Conservation (phyloP, 2,329 filamentous ascomycete genomes). For the Apiospora hydei region DNA sequence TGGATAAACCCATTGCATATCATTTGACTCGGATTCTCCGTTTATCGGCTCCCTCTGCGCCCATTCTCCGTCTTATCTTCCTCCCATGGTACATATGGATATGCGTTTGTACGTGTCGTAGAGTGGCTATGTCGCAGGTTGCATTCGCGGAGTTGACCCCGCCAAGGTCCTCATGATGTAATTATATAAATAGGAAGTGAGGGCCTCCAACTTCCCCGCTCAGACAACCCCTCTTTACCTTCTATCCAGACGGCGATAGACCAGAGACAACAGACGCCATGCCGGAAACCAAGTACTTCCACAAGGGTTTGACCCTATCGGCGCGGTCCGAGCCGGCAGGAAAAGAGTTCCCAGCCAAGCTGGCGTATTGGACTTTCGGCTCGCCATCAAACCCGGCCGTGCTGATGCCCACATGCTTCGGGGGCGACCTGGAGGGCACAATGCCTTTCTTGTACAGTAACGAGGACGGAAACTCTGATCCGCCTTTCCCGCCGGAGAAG, state of each 20-base stretch:
- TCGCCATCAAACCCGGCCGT: constrained; percentile 23
- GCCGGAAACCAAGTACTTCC: constrained; percentile 20
- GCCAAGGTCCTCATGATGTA: constrained; percentile 5
- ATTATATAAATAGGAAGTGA: background rate
- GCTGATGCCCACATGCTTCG: constrained; percentile 24
- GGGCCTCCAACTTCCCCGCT: constrained; percentile 10
- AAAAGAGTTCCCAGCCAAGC: constrained; percentile 10
- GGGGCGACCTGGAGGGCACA: constrained; percentile 20
- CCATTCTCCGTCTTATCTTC: background rate
- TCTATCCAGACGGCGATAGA: background rate
- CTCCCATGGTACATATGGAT: background rate
- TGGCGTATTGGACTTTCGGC: constrained; percentile 27
- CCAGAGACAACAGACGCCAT: background rate
- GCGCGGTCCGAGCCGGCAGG: constrained; percentile 15
- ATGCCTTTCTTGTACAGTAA: constrained; percentile 23
- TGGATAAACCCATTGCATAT: background rate
- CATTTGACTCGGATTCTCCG: background rate
- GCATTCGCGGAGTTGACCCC: background rate
- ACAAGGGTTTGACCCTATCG: constrained; percentile 5
- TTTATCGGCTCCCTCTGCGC: background rate
- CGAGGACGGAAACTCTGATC: constrained; percentile 1
- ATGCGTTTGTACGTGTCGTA: background rate
- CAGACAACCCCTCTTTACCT: background rate
- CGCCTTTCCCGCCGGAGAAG: constrained; percentile 28
- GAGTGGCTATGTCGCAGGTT: background rate